Evolutionary conservation across 1,139 yeast species (phyloP), one percentile per base, ranked within the genome.

Genomic region (Saccharomyces hybrid): DNA sequence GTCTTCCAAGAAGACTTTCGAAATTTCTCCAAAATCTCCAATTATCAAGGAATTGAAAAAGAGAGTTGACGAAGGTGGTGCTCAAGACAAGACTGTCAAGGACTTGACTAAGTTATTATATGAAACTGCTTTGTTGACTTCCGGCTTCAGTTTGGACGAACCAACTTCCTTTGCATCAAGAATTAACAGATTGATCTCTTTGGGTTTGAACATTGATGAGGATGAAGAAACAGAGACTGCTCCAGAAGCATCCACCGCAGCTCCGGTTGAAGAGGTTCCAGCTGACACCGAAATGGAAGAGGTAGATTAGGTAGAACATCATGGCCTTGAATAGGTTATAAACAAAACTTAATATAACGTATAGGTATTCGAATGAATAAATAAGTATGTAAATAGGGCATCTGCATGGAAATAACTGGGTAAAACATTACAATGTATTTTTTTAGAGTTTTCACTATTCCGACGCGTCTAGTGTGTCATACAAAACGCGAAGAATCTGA

Each of bases 1-100:
- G 99, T 87, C 99, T 50, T 93, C 99, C 57, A 95, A 95, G 90
- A 93, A 93, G 86, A 93, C 95, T 70, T 89, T 93, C 71, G 99
- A 95, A 82, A 90, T 93, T 70, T 93, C 98, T 71, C 98, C 99
- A 78, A 86, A 83, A 76, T 91, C 98, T 66, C 78, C 96, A 63
- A 93, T 93, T 74, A 93, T 95, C 75, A 85, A 79, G 78, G 99
- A 93, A 78, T 87, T 95, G 78, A 90, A 84, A 81, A 82, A 86
- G 76, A 93, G 93, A 84, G 97, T 93, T 71, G 98, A 90, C 69
- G 85, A 88, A 64, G 96, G 89, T 68, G 98, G 98, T 76, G 90
- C 95, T 63, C 95, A 89, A 78, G 98, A 95, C 81, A 88, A 95
- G 81, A 91, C 97, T 63, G 98, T 95, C 70, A 90, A 89, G 83